Base-by-base conservation (phyloP, 2,329 filamentous ascomycete species). In the Fusarium sp. region DNA sequence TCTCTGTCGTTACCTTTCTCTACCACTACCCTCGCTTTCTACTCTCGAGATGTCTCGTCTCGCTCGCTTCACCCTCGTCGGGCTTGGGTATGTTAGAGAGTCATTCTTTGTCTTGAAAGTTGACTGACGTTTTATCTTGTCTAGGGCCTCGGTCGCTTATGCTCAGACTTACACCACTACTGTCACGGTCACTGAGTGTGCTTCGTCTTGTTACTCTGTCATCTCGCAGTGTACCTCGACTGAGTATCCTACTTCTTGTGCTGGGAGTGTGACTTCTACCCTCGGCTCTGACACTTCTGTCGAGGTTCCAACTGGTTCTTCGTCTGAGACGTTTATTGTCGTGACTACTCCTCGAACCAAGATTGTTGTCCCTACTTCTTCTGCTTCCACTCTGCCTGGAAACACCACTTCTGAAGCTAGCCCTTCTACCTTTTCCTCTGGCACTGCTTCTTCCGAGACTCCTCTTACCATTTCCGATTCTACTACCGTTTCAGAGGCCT, bases 171-270 rank as follows among this genome's bases (percentile, higher is more conserved):
- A 75, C 5, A 80, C 80, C 4, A 67, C 80, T 8, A 83, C 82
- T 10, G 77, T 82, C 22, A 81, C 80, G 3, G 71, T 79, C 27
- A 79, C 76, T 0, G 77, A 69, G 11, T 83, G 79, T 49, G 77
- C 78, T 2, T 69, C 77, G 27, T 74, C 69, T 16, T 78, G 76
- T 62, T 78, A 75, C 68, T 75, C 73, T 29, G 53, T 69, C 4
- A 53, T 75, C 31, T 77, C 62, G 16, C 58, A 76, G 64, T 78
- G 73, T 17, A 76, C 73, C 16, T 69, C 59, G 20, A 78, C 75
- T 5, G 66, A 72, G 17, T 70, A 64, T 29, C 29, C 63, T 22
- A 61, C 64, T 12, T 67, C 53, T 7, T 55, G 38, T 42, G 36
- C 53, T 27, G 53, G 31, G 16, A 42, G 20, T 20, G 55, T 51